Conservation (phyloP, 164 flowering plant species). For the Warburgia ugandensis region DNA sequence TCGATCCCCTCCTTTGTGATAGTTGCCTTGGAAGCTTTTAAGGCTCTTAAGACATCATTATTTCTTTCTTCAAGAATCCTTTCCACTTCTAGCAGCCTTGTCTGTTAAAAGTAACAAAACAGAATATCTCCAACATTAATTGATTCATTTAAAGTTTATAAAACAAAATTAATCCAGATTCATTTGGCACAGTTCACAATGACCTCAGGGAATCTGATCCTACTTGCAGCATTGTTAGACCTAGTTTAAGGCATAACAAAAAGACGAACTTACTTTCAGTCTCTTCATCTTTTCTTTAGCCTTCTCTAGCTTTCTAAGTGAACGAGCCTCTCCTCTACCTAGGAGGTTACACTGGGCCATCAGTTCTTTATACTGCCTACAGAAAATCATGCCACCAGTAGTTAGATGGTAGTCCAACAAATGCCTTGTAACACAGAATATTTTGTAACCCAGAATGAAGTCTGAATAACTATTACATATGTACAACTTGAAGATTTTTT, state of each 20-base stretch:
- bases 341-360: constrained; percentile 82
- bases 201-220: neutral
- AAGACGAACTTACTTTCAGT: constrained; percentile 45
- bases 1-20: constrained; percentile 3
- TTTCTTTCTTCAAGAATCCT: constrained; percentile 54
- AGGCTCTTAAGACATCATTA: constrained; percentile 51
- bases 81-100: constrained; percentile 69
- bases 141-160: neutral
- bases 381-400: too few species aligned
- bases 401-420: too few species aligned
- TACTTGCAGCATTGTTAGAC: neutral
- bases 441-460: too few species aligned
- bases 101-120: constrained; percentile 28
- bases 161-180: neutral
- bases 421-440: too few species aligned
- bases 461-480: too few species aligned
- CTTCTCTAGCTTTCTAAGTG: constrained; percentile 58
- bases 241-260: neutral
- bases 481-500: too few species aligned
- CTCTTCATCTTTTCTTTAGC: constrained; percentile 59
- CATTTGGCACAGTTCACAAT: neutral
- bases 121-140: neutral
- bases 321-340: constrained; percentile 77
- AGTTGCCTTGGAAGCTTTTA: constrained; percentile 39
- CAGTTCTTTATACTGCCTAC: constrained; percentile 93